These are phyloP conservation scores for Aspergillus tanneri DNA, from an alignment of 2,329 filamentous ascomycete species.

Conservation along the genomic window DNA sequence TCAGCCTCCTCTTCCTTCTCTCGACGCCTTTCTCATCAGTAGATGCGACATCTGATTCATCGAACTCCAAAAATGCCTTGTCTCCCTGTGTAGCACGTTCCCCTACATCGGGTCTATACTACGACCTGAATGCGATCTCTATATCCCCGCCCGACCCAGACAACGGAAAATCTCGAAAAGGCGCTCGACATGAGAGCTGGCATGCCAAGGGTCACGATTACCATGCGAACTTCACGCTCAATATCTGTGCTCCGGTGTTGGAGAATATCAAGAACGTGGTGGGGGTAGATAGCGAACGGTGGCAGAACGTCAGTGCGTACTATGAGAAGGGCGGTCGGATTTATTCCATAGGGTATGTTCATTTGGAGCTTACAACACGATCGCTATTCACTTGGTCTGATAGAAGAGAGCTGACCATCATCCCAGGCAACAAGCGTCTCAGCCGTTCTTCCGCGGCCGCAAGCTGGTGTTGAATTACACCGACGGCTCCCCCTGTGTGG, in stretches of 20 bases:
- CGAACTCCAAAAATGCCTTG: conserved; percentile 43
- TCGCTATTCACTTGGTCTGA: neutral
- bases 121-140: conserved; percentile 60
- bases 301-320: conserved; percentile 52
- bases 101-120: conserved; percentile 61
- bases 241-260: conserved; percentile 52
- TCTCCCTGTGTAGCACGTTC: conserved; percentile 63
- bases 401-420: neutral
- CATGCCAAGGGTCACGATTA: conserved; percentile 52
- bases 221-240: conserved; percentile 51
- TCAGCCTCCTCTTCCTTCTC: conserved; percentile 35
- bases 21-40: conserved; percentile 31
- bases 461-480: conserved; percentile 75
- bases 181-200: conserved; percentile 47
- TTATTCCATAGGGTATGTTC: conserved; percentile 49
- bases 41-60: conserved; percentile 39
- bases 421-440: conserved; percentile 48
- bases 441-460: conserved; percentile 50
- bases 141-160: conserved; percentile 48
- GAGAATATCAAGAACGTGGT: conserved; percentile 49
- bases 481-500: conserved; percentile 68
- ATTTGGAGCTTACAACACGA: neutral
- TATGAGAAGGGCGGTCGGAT: conserved; percentile 45
- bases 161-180: conserved; percentile 40
- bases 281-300: conserved; percentile 42